Base-by-base conservation (phyloP, 2,329 filamentous ascomycete genomes). In the Diaporthe caulivora region DNA sequence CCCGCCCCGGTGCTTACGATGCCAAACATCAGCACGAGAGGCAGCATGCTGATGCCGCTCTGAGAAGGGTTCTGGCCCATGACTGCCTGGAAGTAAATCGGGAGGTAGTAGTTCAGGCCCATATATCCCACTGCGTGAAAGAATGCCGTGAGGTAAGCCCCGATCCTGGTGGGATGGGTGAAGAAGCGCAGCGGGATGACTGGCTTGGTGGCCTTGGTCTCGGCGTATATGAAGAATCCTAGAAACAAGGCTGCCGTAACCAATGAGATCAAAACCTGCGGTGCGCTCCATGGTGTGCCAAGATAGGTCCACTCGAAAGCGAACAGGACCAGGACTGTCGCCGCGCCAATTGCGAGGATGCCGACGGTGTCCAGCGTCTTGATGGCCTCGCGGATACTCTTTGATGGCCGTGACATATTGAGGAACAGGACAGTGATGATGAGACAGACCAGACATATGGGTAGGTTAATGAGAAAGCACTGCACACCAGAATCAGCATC, bases 11-110 rank as follows among this genome's bases (percentile, higher is more conserved):
- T 73, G 31, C 71, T 73, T 1, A 90, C 83, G 57, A 93, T 90
- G 0, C 90, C 86, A 57, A 92, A 91, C 0, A 90, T 87, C n/a
- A 93, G 80, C 79, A 77, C 42, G 78, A 26, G 34, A 79, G 80
- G 80, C 58, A 82, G 73, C 77, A 82, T 76, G 65, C 81, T 79
- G 6, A 82, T 78, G 42, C 80, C 81, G 47, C 81, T 82, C 72
- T 81, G 62, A 1, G 79, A 77, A 4, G 80, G 77, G 1, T 75
- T 76, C 26, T 78, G 78, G 1, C 80, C 80, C 67, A 79, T 78
- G 15, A 80, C 79, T 1, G 79, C 75, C 73, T 82, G 80, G 72
- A 81, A 81, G 67, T 80, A 81, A 26, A 81, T 79, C 11, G 80
- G 80, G 26, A 80, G 72, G 62, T 78, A 78, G 42, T 73, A 72